Base-by-base conservation (phyloP, 78 protist species). In the Dictyostelium capitatum region DNA sequence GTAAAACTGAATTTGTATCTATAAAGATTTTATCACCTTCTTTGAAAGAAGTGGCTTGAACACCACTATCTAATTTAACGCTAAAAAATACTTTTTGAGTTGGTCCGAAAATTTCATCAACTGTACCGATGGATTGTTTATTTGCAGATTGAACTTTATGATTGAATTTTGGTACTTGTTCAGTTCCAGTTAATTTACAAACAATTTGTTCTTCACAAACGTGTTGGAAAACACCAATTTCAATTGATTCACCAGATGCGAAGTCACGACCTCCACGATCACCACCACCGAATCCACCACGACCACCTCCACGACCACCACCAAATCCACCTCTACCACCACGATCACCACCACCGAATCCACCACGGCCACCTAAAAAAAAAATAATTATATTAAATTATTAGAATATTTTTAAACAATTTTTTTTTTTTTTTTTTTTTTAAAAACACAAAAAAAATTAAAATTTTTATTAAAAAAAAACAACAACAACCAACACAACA, bases 41-140 rank as follows among this genome's bases (percentile, higher is more conserved):
- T 67, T 91, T 91, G 80, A 83, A 91, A 3, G 95, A 79, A 9
- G 87, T 30, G 30, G 95, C 80, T 91, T 91, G 95, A 6, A 91
- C 65, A 79, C 95, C 95, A 1, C 19, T 25, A 14, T 79, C 87
- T 73, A 83, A 83, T 83, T 91, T 91, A 56, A 91, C 95, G 28
- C 77, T 82, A 54, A 91, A 91, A 67, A 23, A 82, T 51, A 70
- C 83, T 73, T 91, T 62, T 41, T 91, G 41, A 83, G 72, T 73
- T 82, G 95, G 90, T 20, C 95, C 95, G 14, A 91, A 91, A 25
- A 91, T 91, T 79, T 91, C 95, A 59, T 73, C 82, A 19, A 80
- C 75, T 19, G 64, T 6, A 73, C 95, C 95, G n/a, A 91, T 56
- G 11, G 73, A 6, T 30, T 72, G 72, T 37, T 73, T 51, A 15